Conservation (phyloP, 2,329 filamentous ascomycete genomes). For the Metarhizium robertsii region DNA sequence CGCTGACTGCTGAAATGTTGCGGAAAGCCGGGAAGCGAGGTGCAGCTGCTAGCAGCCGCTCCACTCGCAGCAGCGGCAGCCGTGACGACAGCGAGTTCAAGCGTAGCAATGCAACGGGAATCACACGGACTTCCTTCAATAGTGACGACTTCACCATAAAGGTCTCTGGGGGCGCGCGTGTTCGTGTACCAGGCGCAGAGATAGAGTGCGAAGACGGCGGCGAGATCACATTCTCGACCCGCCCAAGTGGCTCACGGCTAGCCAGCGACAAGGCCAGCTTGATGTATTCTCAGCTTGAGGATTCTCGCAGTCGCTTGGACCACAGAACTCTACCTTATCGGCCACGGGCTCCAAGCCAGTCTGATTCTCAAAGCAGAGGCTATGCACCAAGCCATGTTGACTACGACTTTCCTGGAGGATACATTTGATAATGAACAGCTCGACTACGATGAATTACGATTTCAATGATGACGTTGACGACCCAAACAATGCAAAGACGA, state of each 20-base stretch:
- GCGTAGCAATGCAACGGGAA: conserved; percentile 51
- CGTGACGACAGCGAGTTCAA: conserved; percentile 56
- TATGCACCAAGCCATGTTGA: conserved; percentile 18
- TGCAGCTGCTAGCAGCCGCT: conserved; percentile 42
- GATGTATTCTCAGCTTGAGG: conserved; percentile 34
- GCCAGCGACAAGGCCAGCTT: conserved; percentile 44
- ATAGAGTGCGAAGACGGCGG: conserved; percentile 51
- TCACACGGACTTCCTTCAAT: conserved; percentile 42
- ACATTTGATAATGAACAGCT: conserved; percentile 14
- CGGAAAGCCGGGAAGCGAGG: conserved; percentile 37
- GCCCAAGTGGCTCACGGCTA: conserved; percentile 22
- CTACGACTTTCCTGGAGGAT: conserved; percentile 20
- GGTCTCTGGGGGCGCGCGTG: conserved; percentile 44
- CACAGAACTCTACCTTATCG: conserved; percentile 33
- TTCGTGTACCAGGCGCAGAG: conserved; percentile 47
- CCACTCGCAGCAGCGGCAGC: conserved; percentile 49
- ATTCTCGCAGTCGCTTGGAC: conserved; percentile 34
- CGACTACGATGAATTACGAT: conserved; percentile 10
- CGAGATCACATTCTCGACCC: conserved; percentile 45
- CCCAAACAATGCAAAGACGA: conserved; percentile 10
- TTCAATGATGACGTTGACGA: conserved; percentile 19
- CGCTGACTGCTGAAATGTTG: conserved; percentile 47
- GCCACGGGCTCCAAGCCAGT: conserved; percentile 39
- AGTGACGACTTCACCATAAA: conserved; percentile 53
- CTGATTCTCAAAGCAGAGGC: conserved; percentile 31